A percentile compares a stretch with the other conserved stretches of the same genome.
phyloP scores from a whole-genome alignment of 192 early-diverging fungal species.

The Coemansia sp. region DNA sequence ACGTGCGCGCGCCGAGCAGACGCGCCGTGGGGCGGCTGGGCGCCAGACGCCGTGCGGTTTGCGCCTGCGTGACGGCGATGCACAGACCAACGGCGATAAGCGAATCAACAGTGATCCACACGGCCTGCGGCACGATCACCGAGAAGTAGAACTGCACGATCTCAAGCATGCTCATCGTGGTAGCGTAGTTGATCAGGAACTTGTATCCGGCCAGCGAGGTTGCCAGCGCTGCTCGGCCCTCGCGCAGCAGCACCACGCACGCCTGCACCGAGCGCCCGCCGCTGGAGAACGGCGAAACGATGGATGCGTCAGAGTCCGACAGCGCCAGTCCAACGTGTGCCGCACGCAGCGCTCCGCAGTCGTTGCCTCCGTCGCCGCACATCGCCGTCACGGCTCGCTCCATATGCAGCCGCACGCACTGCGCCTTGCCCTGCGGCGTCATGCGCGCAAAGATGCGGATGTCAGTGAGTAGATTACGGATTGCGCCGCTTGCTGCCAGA shows the following conservation, averaged over 20 bases:
- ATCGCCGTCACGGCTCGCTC: slow-evolving; percentile 76
- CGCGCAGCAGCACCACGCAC: slow-evolving; percentile 70
- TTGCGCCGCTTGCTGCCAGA: slow-evolving; percentile 40
- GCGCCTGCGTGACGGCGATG: slow-evolving; percentile 67
- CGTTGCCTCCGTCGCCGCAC: slow-evolving; percentile 89
- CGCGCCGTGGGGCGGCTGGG: slow-evolving; percentile 70
- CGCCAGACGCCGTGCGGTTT: slow-evolving; percentile 59
- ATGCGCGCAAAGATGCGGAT: slow-evolving; percentile 79
- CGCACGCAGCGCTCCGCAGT: slow-evolving; percentile 78
- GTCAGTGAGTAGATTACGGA: slow-evolving; percentile 62
- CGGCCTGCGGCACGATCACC: slow-evolving; percentile 66
- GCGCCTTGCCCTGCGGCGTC: slow-evolving; percentile 76
- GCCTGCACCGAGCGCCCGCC: slow-evolving; percentile 61
- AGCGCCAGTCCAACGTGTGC: slow-evolving; percentile 81
- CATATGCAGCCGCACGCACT: slow-evolving; percentile 75
- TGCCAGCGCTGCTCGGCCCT: slow-evolving; percentile 75
- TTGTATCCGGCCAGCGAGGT: slow-evolving; percentile 76
- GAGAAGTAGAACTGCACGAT: slow-evolving; percentile 72
- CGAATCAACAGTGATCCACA: slow-evolving; percentile 78
- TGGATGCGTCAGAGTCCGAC: slow-evolving; percentile 78
- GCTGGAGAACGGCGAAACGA: slow-evolving; percentile 82
- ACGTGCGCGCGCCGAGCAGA: slow-evolving; percentile 70
- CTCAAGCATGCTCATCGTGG: slow-evolving; percentile 67
- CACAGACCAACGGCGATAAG: slow-evolving; percentile 64
- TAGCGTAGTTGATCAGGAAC: slow-evolving; percentile 75